phyloP scores from a whole-genome alignment of 106 monocot genomes.

The Dendrobium chrysotoxum region DNA sequence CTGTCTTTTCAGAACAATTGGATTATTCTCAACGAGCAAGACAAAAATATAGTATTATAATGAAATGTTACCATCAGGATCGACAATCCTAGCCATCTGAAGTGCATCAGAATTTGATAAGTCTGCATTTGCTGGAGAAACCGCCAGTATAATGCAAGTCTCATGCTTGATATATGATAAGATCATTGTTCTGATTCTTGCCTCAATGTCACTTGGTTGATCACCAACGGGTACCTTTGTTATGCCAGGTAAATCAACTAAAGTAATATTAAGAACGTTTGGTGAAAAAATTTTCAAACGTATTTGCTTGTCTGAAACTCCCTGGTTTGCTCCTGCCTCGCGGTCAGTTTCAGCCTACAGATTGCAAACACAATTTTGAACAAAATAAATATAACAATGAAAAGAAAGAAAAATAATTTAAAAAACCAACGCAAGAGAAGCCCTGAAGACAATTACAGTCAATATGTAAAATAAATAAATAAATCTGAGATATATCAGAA shows the following conservation, averaged over 20 bases:
- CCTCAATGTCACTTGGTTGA: constrained; percentile 9
- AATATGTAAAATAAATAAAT: no score
- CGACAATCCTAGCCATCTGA: constrained; percentile 79
- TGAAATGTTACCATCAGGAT: constrained; percentile 70
- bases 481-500: no score
- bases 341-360: constrained; percentile 83
- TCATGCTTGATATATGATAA: constrained; percentile 82
- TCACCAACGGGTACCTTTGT: constrained; percentile 95
- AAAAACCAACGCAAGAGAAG: background rate
- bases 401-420: background rate
- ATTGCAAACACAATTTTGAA: background rate
- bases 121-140: constrained; percentile 43
- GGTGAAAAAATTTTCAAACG: constrained; percentile 82
- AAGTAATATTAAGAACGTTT: constrained; percentile 85
- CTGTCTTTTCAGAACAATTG: background rate
- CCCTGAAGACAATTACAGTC: background rate
- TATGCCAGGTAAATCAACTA: constrained; percentile 92
- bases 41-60: no score
- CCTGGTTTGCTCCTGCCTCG: constrained; percentile 87
- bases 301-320: constrained; percentile 12
- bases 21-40: no score
- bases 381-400: background rate
- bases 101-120: constrained; percentile 74
- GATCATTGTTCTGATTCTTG: constrained; percentile 87
- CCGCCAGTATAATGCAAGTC: constrained; percentile 90